phyloP scores from a whole-genome alignment of 2,329 filamentous ascomycete genomes.

The Alternaria conjuncta region DNA sequence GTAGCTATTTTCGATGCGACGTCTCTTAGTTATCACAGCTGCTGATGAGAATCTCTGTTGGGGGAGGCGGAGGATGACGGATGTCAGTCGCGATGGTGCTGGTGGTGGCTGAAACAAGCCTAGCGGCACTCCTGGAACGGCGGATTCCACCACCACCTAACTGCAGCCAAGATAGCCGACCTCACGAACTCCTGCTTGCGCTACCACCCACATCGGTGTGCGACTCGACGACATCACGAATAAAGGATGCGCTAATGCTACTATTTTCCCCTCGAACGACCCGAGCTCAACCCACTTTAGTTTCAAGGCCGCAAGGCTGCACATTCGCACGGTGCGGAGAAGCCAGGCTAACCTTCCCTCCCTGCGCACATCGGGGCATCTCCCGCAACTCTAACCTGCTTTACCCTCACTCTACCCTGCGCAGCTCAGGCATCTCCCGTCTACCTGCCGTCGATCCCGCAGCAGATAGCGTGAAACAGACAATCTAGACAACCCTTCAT shows the following conservation, averaged over 20 bases:
- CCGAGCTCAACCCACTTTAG: not conserved
- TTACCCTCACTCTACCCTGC: not conserved
- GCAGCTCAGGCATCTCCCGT: not conserved
- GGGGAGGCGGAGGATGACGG: not conserved
- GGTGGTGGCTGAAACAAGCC: not conserved
- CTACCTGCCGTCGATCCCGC: constrained; percentile 3
- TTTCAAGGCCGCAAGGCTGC: not conserved
- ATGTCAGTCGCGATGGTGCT: not conserved
- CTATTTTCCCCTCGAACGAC: not conserved
- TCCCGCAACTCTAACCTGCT: constrained; percentile 1
- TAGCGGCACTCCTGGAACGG: not conserved
- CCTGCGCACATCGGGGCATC: not conserved
- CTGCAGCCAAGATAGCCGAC: not conserved
- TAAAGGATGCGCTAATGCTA: not conserved
- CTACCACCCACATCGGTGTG: not conserved
- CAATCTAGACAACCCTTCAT: constrained; percentile 5
- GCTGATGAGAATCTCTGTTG: not conserved
- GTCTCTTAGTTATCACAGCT: not conserved
- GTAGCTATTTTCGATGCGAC: not conserved
- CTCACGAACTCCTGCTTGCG: not conserved
- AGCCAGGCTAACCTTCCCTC: not conserved
- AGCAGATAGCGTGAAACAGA: not conserved
- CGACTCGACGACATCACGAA: not conserved
- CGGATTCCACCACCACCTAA: not conserved
- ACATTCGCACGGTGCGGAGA: not conserved